These are phyloP conservation scores for Dentipellis sp. DNA, from an alignment of 768 basidiomycete species.

Conservation along the genomic window DNA sequence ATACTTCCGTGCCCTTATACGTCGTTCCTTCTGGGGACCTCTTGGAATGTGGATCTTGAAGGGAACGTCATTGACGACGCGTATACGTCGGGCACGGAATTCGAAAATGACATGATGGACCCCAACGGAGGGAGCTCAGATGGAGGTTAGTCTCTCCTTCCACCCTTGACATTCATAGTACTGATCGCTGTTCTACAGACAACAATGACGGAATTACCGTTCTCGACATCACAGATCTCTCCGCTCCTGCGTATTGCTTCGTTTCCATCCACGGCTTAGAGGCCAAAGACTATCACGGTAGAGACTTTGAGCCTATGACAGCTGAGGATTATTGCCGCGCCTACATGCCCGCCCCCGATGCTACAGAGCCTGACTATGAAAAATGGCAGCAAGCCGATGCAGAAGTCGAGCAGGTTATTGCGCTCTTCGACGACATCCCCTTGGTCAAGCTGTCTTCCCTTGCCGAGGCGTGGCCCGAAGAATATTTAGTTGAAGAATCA, in stretches of 20 bases:
- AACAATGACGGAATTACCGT: slow-evolving; percentile 4
- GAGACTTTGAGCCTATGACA: not conserved
- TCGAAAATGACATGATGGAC: slow-evolving; percentile 8
- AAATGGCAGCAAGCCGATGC: too few relatives aligned
- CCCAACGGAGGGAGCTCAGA: slow-evolving; percentile 19
- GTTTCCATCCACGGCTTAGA: not conserved
- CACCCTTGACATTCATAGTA: not conserved
- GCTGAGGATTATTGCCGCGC: not conserved
- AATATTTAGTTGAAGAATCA: not conserved
- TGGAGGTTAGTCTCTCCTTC: slow-evolving; percentile 15
- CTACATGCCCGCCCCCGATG: not conserved
- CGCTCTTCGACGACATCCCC: not conserved
- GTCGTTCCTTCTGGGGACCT: slow-evolving; percentile 21
- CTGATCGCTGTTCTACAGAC: not conserved
- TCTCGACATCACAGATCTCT: slow-evolving; percentile 4
- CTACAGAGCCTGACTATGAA: not conserved
- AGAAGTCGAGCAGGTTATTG: not conserved
- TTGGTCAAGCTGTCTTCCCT: not conserved
- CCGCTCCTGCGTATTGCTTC: slow-evolving; percentile 1
- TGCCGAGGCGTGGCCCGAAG: slow-evolving; percentile 5
- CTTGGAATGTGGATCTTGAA: slow-evolving; percentile 23
- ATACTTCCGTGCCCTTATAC: slow-evolving; percentile 26
- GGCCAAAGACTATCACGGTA: not conserved
- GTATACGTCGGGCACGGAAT: too few relatives aligned
- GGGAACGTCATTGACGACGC: slow-evolving; percentile 12